Base-by-base conservation (phyloP, 2,329 filamentous ascomycete genomes). In the Fusarium siculi region DNA sequence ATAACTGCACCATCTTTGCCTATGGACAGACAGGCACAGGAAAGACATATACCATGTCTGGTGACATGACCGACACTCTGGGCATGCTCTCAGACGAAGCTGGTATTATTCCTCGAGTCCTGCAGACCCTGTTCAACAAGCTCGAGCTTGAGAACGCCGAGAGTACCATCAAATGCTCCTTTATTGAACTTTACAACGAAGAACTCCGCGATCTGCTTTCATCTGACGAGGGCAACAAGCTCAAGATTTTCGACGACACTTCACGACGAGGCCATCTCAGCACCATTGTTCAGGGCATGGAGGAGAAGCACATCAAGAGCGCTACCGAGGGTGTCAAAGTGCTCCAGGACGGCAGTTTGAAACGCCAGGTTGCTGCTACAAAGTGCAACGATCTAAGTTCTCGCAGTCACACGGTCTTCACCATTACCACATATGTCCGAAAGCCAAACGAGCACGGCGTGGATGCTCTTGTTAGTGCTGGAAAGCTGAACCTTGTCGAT, bases 41-140 rank as follows among this genome's bases (percentile, higher is more conserved):
- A 77, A 99, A 99, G 82, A 99, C 96, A 19, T 99, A 99, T 82
- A 99, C 96, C 30, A 99, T 99, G 96, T 97, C 96, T 2, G 96
- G 96, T 62, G 96, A 99, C 81, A 98, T 99, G 90, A 93, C 89
- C 19, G 93, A 98, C 76, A 94, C 91, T 0, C 83, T 95, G 42
- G 94, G 96, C 4, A 91, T 97, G 67, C 87, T 97, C 19, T 96
- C 96, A 3, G 96, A 98, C 79, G 92, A 91, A 43, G 96, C 97
- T 34, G 96, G 96, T 77, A 98, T 99, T 76, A 96, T 99, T 70
- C 97, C 97, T 30, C 92, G 97, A 54, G 94, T 95, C 2, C 86
- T 99, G 0, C 92, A 98, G 78, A 90, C 93, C 1, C 87, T 99
- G 0, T 99, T 99, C 82, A 89, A 89, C 74, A 96, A 93, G 79